Percentiles rank a stretch among this genome's conserved stretches.
These are phyloP conservation scores for Ambrosiella xylebori DNA, from an alignment of 2,329 filamentous ascomycete genomes.

Conservation along the genomic window DNA sequence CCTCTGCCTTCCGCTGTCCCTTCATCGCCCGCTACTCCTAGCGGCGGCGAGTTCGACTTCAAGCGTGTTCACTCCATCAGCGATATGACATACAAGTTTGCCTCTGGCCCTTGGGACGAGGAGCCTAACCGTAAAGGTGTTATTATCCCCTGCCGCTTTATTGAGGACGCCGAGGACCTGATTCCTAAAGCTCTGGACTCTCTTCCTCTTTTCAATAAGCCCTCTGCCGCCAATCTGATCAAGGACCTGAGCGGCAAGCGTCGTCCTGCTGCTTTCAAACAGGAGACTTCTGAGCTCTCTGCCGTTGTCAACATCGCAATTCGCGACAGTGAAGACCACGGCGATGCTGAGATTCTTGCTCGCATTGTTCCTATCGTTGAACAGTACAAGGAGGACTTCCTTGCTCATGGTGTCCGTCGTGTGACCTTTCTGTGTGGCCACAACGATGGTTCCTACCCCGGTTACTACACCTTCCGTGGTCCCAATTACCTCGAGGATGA, in stretches of 20 bases:
- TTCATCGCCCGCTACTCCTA: constrained; percentile 64
- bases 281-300: constrained; percentile 53
- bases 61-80: constrained; percentile 88
- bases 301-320: constrained; percentile 88
- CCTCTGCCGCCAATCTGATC: constrained; percentile 37
- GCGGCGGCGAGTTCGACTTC: constrained; percentile 41
- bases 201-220: constrained; percentile 46
- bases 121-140: constrained; percentile 84
- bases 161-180: constrained; percentile 85
- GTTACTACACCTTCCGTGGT: constrained; percentile 96
- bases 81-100: constrained; percentile 73
- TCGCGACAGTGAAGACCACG: constrained; percentile 66
- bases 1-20: constrained; percentile 64
- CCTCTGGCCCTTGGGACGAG: constrained; percentile 38
- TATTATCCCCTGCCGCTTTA: constrained; percentile 79
- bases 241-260: constrained; percentile 61
- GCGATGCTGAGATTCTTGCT: constrained; percentile 63
- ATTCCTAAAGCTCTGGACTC: constrained; percentile 70
- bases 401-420: constrained; percentile 66
- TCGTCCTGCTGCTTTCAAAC: constrained; percentile 32
- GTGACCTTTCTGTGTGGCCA: constrained; percentile 93
- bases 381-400: constrained; percentile 67
- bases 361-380: constrained; percentile 63
- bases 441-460: constrained; percentile 84
- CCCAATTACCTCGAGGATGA: constrained; percentile 78